Evolutionary conservation across 192 early-diverging fungal genomes (phyloP), one percentile per base, ranked within the genome.

Genomic region (Cetraspora pellucida): DNA sequence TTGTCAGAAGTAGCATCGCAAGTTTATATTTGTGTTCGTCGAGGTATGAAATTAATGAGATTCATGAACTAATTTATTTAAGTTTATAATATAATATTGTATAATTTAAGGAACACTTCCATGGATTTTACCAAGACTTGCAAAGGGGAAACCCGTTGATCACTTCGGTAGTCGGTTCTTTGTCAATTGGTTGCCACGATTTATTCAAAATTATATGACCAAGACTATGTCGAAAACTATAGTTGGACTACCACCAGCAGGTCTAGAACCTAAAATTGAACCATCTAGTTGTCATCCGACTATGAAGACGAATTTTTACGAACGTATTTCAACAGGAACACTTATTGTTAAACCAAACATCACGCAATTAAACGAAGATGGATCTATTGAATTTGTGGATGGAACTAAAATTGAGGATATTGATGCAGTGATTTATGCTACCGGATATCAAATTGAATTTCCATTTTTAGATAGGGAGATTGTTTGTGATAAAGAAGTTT

Each of bases 351-450:
- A 79, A 46, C 82, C 82, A 46, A 86, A 89, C 76, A 85, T 90
- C 23, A 54, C 63, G 14, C 46, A 74, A 47, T 75, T 90, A 28
- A 78, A 74, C 4, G 63, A 68, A 2, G 86, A 79, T n/a, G 78
- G 77, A 16, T 74, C 68, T 8, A 81, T 90, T 37, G 69, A 83
- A 73, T 91, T 92, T 81, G 81, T 79, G 1, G 91, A 92, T 77
- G 87, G 85, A 27, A 86, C 84, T 3, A 76, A 76, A 28, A 25
- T 82, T 27, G 84, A 86, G 9, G 52, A 83, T 28, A 81, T 91
- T 16, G 91, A 92, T 79, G 60, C 67, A 21, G 79, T 92, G 4
- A 80, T 91, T 27, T 90, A 84, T 58, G 89, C 88, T 69, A 92
- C 91, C 0, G 91, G 91, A 3, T 91, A 89, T 79, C 59, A 83